Base-by-base conservation (phyloP, 441 rosid genomes). In the Cnidoscolus chayamansa region DNA sequence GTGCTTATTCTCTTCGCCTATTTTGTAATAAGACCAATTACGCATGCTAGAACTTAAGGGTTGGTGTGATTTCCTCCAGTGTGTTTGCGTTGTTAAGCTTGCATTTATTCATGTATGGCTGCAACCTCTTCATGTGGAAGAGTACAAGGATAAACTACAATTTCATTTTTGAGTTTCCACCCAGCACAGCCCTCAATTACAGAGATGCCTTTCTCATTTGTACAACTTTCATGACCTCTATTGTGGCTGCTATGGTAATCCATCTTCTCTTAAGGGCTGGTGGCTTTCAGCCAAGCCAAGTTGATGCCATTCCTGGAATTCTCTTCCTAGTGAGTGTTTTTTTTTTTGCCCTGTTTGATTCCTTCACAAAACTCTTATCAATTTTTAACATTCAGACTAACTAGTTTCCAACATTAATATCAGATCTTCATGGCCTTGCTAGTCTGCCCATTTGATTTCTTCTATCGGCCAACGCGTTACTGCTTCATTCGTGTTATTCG, bases 101-200 rank as follows among this genome's bases (percentile, higher is more conserved):
- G 82, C 99, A 96, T 84, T 81, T 96, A 89, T 96, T 96, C 71
- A 84, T 86, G 93, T 93, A 96, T 37, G 99, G 99, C 3, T 96
- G 99, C 87, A 93, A 96, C 74, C 72, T 96, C 25, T 83, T 90
- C 80, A 80, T 84, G 97, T 96, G 99, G 99, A 92, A 84, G 86
- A 83, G 57, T 13, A 87, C 92, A 3, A 86, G 98, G 80, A 88
- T 96, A 80, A 96, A 96, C 86, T 86, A 82, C 83, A 86, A 84
- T 69, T 96, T 96, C 80, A 96, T 96, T 17, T 96, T 92, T 64
- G 98, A 93, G 72, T 90, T 96, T 66, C 81, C 85, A 65, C 90
- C 97, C 16, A 90, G 30, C 64, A 91, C 96, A n/a, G 85, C 97
- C 50, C 91, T 96, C 35, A 95, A 93, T 79, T 86, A 90, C 76